Evolutionary conservation across 208 protist species (phyloP).

Genomic region (Wallacemonas sp.): DNA sequence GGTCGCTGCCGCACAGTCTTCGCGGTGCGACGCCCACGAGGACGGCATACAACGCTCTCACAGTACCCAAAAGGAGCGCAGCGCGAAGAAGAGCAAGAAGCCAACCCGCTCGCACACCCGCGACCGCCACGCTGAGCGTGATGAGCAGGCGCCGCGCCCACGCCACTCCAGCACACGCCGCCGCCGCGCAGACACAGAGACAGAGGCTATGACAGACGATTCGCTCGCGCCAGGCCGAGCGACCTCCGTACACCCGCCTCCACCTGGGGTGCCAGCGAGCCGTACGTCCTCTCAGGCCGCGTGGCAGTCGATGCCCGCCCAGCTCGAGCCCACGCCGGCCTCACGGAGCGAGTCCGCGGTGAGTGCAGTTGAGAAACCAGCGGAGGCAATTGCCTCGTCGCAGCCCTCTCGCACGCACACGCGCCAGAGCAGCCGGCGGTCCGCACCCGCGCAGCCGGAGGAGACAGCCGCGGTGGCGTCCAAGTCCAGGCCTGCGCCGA

Average conservation of each 20-base stretch:
- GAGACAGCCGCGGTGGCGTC: not conserved
- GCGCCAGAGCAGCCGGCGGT: not conserved
- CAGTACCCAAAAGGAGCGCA: conserved; percentile 1
- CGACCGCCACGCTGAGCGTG: not conserved
- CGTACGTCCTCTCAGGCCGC: conserved; percentile 4
- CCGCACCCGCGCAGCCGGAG: not conserved
- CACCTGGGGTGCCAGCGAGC: conserved; percentile 3
- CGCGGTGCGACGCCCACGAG: not conserved
- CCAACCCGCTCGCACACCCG: not conserved
- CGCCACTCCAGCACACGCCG: conserved; percentile 6
- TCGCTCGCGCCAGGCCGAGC: not conserved
- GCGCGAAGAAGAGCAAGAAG: conserved; percentile 9
- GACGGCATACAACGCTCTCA: not conserved
- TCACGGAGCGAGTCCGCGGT: too few relatives aligned
- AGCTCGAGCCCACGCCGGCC: not conserved
- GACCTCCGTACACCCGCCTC: conserved; percentile 8
- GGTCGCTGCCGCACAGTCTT: not conserved
- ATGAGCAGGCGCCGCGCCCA: not conserved
- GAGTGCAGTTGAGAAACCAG: not conserved
- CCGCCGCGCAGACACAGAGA: not conserved
- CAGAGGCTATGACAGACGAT: not conserved
- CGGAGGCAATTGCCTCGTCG: not conserved
- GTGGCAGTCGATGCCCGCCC: not conserved
- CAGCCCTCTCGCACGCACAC: not conserved
- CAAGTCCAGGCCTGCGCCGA: conserved; percentile 3